These are phyloP conservation scores for Phytophthora idaei DNA, from an alignment of 352 stramenopile genomes.

Conservation along the genomic window DNA sequence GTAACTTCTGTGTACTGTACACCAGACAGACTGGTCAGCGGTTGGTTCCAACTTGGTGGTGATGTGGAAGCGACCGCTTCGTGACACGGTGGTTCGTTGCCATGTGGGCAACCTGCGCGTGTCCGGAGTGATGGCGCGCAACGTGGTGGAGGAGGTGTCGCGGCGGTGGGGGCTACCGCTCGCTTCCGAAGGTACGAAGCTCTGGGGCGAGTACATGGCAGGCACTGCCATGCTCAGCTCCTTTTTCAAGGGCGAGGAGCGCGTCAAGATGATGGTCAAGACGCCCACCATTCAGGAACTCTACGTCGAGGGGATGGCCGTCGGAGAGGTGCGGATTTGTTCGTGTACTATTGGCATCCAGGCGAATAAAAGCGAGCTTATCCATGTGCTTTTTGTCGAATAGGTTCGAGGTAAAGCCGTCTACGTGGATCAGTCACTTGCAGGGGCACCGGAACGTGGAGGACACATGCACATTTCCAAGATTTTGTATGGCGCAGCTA, in stretches of 20 bases:
- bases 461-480: constrained; percentile 79
- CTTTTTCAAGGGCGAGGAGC: constrained; percentile 89
- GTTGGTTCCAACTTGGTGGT: constrained; percentile 1
- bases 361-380: background rate
- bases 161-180: constrained; percentile 61
- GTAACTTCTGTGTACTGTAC: background rate
- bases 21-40: constrained; percentile 1
- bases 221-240: constrained; percentile 86
- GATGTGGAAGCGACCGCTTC: constrained; percentile 62
- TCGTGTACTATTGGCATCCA: background rate
- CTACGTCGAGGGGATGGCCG: constrained; percentile 78
- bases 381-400: constrained; percentile 3
- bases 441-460: constrained; percentile 34
- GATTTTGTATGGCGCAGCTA: constrained; percentile 73
- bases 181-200: constrained; percentile 46
- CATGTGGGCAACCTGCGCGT: constrained; percentile 86
- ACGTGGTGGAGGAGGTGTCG: constrained; percentile 57
- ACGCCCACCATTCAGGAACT: constrained; percentile 73
- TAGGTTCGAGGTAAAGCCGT: constrained; percentile 72
- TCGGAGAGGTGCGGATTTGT: constrained; percentile 60
- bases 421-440: constrained; percentile 37
- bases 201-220: constrained; percentile 91
- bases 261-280: constrained; percentile 75
- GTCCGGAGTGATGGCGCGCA: constrained; percentile 72
- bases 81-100: constrained; percentile 72